Conservation (phyloP, 1,284 basidiomycete species). For the Prillingera fragicola region DNA sequence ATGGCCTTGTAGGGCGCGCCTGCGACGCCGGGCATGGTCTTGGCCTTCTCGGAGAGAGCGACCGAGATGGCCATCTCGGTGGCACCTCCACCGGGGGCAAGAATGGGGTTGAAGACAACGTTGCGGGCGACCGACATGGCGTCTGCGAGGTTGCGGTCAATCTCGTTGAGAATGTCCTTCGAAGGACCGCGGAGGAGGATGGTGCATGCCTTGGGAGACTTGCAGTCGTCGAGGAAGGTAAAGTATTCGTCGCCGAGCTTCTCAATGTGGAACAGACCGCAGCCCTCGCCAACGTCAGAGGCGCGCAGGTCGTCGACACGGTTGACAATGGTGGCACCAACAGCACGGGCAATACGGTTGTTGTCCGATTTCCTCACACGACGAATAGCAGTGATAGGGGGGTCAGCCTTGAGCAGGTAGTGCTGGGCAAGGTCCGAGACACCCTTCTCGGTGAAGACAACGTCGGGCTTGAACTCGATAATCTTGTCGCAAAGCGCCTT, state of each 20-base stretch:
- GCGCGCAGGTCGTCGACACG: conserved; percentile 91
- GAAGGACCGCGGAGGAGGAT: conserved; percentile 97
- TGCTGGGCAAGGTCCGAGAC: conserved; percentile 94
- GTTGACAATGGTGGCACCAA: conserved; percentile 95
- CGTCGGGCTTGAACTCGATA: conserved; percentile 88
- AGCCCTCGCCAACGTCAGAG: conserved; percentile 82
- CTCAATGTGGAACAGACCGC: conserved; percentile 92
- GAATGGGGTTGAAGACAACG: conserved; percentile 87
- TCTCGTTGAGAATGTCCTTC: conserved; percentile 97
- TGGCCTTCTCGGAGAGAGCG: conserved; percentile 76
- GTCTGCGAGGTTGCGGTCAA: conserved; percentile 94
- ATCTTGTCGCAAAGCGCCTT: conserved; percentile 81
- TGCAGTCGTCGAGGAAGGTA: conserved; percentile 89
- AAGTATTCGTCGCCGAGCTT: conserved; percentile 99
- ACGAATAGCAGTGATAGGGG: conserved; percentile 74
- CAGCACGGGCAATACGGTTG: conserved; percentile 93
- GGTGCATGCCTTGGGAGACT: conserved; percentile 93
- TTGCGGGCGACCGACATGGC: conserved; percentile 97
- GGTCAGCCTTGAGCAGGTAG: conserved; percentile 76
- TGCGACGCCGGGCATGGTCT: conserved; percentile 74
- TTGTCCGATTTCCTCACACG: conserved; percentile 97
- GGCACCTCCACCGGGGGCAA: conserved; percentile 91
- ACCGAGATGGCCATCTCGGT: conserved; percentile 97
- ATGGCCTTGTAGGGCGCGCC: conserved; percentile 88
- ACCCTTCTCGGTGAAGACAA: conserved; percentile 97